Conservation (phyloP, 495 filamentous ascomycete species). For the Aspergillus leporis region DNA sequence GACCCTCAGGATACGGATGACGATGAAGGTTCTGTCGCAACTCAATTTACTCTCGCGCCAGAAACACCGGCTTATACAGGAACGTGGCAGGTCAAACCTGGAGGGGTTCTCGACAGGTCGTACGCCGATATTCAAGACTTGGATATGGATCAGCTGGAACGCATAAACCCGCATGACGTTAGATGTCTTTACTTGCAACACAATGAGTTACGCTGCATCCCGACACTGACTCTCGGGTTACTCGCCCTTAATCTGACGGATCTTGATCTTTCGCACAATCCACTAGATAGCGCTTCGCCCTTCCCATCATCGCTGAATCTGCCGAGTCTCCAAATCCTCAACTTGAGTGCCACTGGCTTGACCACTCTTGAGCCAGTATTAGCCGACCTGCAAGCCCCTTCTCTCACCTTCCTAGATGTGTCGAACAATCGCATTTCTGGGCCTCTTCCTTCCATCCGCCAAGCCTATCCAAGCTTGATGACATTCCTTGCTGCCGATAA, state of each 20-base stretch:
- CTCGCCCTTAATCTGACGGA: constrained; percentile 68
- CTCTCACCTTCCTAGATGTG: constrained; percentile 73
- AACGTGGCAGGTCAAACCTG: constrained; percentile 65
- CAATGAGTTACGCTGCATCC: constrained; percentile 71
- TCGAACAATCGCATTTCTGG: constrained; percentile 74
- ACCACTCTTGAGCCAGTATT: constrained; percentile 63
- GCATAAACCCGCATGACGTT: constrained; percentile 46
- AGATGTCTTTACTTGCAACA: constrained; percentile 67
- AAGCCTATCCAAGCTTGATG: constrained; percentile 63
- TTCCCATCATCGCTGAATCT: constrained; percentile 60
- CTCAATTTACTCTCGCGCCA: constrained; percentile 46
- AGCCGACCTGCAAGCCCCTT: constrained; percentile 64
- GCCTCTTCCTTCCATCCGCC: constrained; percentile 57
- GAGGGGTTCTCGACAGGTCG: constrained; percentile 73
- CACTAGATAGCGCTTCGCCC: constrained; percentile 63
- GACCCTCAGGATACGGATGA: constrained; percentile 44
- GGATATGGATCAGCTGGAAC: constrained; percentile 44
- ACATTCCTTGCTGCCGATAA: constrained; percentile 77
- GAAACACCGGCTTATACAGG: constrained; percentile 36
- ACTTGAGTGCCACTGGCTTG: constrained; percentile 68
- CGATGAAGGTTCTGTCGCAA: constrained; percentile 45
- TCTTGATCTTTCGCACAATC: constrained; percentile 80
- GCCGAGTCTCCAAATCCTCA: constrained; percentile 72
- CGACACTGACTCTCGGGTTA: constrained; percentile 59
- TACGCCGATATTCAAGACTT: constrained; percentile 58